Conservation (phyloP, 176 grass and related monocot species). For the Triticum aestivum region DNA sequence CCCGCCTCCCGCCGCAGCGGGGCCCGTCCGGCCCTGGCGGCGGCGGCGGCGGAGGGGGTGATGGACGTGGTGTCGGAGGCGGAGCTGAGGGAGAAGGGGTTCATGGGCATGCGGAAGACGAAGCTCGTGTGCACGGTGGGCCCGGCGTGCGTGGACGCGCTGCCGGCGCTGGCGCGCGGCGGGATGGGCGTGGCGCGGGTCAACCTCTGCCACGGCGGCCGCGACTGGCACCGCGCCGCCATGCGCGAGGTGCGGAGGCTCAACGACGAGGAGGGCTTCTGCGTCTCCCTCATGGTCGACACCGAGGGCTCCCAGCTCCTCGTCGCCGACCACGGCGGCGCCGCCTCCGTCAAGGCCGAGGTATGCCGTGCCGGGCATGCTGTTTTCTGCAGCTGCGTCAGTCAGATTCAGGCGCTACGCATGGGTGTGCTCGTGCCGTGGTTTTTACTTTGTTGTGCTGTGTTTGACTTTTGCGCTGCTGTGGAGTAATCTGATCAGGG, state of each 20-base stretch:
- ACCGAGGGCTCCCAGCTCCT: constrained; percentile 69
- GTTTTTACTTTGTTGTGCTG: not conserved
- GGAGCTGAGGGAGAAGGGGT: constrained; percentile 69
- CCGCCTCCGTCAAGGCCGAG: constrained; percentile 54
- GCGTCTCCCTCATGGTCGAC: constrained; percentile 69
- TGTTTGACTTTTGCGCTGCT: not conserved
- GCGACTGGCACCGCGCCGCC: constrained; percentile 53
- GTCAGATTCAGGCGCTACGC: not conserved
- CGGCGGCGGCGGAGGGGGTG: not conserved
- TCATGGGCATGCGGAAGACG: constrained; percentile 67
- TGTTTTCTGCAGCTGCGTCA: not conserved
- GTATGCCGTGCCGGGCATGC: not conserved
- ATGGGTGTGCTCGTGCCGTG: not conserved
- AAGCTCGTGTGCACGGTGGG: constrained; percentile 77
- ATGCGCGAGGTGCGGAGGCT: constrained; percentile 50
- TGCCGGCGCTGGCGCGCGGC: constrained; percentile 58
- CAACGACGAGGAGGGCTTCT: constrained; percentile 67
- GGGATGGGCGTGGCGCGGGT: constrained; percentile 70
- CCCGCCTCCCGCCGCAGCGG: not conserved
- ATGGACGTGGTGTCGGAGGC: constrained; percentile 69
- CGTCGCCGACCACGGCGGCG: constrained; percentile 52
- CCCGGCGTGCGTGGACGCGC: constrained; percentile 39
- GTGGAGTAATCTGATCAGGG: not conserved
- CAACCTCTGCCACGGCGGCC: constrained; percentile 68
- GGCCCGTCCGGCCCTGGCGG: constrained; percentile 18